Evolutionary conservation across 257 asterid genomes (phyloP).

Genomic region (Nicotiana tabacum): DNA sequence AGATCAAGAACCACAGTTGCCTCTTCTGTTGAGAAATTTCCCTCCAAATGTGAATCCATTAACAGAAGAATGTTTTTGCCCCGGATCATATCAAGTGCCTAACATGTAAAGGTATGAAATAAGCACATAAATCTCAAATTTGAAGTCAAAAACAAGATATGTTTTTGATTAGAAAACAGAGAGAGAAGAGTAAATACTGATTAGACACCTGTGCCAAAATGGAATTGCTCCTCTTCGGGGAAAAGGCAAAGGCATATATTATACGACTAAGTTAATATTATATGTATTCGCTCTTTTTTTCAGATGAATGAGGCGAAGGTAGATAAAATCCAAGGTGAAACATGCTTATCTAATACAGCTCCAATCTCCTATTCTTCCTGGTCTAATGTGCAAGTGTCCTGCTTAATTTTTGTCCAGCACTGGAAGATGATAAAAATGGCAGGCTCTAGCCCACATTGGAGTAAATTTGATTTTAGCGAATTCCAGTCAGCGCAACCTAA

Average conservation of each 20-base stretch:
- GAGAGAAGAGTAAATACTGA: neutral
- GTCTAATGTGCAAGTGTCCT: neutral
- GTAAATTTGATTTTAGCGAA: too few species aligned
- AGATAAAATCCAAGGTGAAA: neutral
- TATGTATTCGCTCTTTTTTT: neutral
- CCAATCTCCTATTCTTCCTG: neutral
- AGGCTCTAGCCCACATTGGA: too few species aligned
- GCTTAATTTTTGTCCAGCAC: too few species aligned
- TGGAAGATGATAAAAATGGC: too few species aligned
- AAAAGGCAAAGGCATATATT: neutral
- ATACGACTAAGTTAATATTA: neutral
- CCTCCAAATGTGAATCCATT: slow-evolving; percentile 98
- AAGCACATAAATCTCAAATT: slow-evolving; percentile 2
- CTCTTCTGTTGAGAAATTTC: slow-evolving; percentile 89
- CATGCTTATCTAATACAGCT: neutral
- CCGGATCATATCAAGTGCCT: slow-evolving; percentile 96
- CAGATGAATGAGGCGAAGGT: neutral
- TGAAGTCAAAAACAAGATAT: neutral
- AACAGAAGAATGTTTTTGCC: slow-evolving; percentile 85
- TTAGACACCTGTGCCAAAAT: neutral
- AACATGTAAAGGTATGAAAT: slow-evolving; percentile 22
- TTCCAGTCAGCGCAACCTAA: too few species aligned
- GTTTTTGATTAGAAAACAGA: neutral
- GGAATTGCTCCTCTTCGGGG: neutral
- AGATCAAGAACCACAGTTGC: slow-evolving; percentile 92